Percentiles rank a stretch among this genome's conserved stretches.
Evolutionary conservation across 1,284 basidiomycete species (phyloP).

Genomic region (Albatrellus sp.): DNA sequence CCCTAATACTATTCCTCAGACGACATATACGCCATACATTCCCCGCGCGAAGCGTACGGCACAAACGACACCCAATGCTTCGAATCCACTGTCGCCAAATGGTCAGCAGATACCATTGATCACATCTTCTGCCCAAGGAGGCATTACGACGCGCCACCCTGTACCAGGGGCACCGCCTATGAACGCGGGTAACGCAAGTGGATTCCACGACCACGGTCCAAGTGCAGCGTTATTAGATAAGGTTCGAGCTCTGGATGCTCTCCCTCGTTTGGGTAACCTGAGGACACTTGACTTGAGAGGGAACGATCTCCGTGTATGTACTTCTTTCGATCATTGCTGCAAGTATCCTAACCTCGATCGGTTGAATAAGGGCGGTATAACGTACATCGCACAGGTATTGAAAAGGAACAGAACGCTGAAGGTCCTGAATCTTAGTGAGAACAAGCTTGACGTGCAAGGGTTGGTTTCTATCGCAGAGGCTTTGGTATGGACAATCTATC

Average conservation of each 20-base stretch:
- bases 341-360: conserved; percentile 3
- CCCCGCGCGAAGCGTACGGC: conserved; percentile 43
- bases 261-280: conserved; percentile 77
- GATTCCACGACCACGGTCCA: conserved; percentile 35
- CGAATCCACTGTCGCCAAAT: conserved; percentile 40
- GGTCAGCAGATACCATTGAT: conserved; percentile 58
- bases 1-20: conserved; percentile 39
- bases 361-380: conserved; percentile 45
- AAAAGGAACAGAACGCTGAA: conserved; percentile 94
- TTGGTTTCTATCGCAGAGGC: conserved; percentile 81
- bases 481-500: conserved; percentile 39
- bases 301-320: conserved; percentile 72
- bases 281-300: conserved; percentile 84
- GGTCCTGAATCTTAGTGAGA: conserved; percentile 88
- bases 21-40: conserved; percentile 73
- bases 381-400: conserved; percentile 87
- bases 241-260: conserved; percentile 70
- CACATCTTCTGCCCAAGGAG: conserved; percentile 64
- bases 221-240: conserved; percentile 68
- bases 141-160: conserved; percentile 60
- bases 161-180: conserved; percentile 15
- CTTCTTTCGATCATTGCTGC: not conserved
- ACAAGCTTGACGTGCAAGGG: conserved; percentile 79
- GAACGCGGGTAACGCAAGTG: not conserved
- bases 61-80: conserved; percentile 17